A percentile compares a stretch with the other conserved stretches of the same genome.
These are phyloP conservation scores for Theileria orientalis DNA, from an alignment of 169 alveolate genomes.

Conservation along the genomic window DNA sequence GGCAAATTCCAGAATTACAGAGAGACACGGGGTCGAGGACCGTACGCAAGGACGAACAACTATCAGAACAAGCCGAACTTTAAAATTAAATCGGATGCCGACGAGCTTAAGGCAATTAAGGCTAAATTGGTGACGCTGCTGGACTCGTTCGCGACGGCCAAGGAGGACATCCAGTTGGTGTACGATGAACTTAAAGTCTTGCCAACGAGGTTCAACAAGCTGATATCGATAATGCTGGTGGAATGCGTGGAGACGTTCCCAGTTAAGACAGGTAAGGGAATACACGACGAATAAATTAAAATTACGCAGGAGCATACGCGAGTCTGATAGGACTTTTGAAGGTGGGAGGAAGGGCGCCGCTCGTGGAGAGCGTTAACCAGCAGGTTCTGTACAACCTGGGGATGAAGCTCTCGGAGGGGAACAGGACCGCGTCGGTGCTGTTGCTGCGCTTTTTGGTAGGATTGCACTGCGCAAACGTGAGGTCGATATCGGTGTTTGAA, in stretches of 20 bases:
- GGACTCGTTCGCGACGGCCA: slow-evolving; percentile 45
- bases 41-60: neutral
- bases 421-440: slow-evolving; percentile 32
- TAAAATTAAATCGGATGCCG: neutral
- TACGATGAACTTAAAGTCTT: slow-evolving; percentile 5
- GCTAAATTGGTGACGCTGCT: slow-evolving; percentile 29
- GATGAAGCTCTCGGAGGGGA: slow-evolving; percentile 20
- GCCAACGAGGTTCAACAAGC: slow-evolving; percentile 8
- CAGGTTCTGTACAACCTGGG: slow-evolving; percentile 47
- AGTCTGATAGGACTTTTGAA: slow-evolving; percentile 48
- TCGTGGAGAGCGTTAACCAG: slow-evolving; percentile 44
- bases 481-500: slow-evolving; percentile 26
- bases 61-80: neutral
- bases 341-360: slow-evolving; percentile 9
- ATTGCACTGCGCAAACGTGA: slow-evolving; percentile 30
- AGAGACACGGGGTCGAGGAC: slow-evolving; percentile 5
- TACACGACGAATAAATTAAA: neutral
- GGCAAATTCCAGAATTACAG: neutral
- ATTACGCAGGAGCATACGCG: slow-evolving; percentile 48
- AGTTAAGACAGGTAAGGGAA: slow-evolving; percentile 44
- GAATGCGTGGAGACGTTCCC: slow-evolving; percentile 54
- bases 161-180: slow-evolving; percentile 43
- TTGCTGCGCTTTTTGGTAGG: slow-evolving; percentile 47
- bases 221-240: slow-evolving; percentile 24
- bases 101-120: slow-evolving; percentile 31